These are phyloP conservation scores for Elsinoe necatrix DNA, from an alignment of 2,329 filamentous ascomycete genomes.

Conservation along the genomic window DNA sequence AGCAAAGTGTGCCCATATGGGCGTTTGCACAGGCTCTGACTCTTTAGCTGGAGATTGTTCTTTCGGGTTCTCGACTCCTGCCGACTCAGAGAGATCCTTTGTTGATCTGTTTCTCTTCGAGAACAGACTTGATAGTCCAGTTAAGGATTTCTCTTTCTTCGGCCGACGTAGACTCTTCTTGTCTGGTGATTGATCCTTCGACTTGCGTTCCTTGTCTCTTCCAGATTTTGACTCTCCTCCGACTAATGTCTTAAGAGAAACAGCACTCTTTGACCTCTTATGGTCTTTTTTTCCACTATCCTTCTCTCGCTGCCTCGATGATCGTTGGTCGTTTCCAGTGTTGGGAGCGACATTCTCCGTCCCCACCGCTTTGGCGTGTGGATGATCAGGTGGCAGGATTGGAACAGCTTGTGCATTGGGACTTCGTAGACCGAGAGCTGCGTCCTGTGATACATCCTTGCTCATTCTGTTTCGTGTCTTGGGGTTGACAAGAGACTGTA, in stretches of 20 bases:
- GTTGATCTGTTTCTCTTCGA: slow-evolving; percentile 61
- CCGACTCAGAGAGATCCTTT: slow-evolving; percentile 50
- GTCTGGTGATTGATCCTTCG: slow-evolving; percentile 22
- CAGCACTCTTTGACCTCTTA: slow-evolving; percentile 47
- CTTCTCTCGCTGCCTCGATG: slow-evolving; percentile 14
- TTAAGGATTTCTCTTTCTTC: slow-evolving; percentile 72
- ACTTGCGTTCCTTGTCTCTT: slow-evolving; percentile 20
- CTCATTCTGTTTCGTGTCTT: slow-evolving; percentile 28
- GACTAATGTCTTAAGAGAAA: slow-evolving; percentile 45
- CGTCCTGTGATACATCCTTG: slow-evolving; percentile 35
- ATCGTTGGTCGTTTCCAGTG: slow-evolving; percentile 25
- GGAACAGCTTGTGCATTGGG: slow-evolving; percentile 28
- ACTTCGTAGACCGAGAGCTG: slow-evolving; percentile 36
- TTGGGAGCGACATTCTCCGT: slow-evolving; percentile 6
- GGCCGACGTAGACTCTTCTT: slow-evolving; percentile 30
- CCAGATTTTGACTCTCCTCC: slow-evolving; percentile 32
- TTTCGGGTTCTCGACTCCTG: slow-evolving; percentile 68
- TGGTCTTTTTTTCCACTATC: slow-evolving; percentile 25
- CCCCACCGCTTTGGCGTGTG: slow-evolving; percentile 29
- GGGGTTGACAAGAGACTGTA: slow-evolving; percentile 47
- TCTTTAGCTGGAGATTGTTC: slow-evolving; percentile 42
- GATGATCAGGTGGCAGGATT: slow-evolving; percentile 44
- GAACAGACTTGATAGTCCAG: slow-evolving; percentile 70
- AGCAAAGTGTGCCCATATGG: slow-evolving; percentile 73
- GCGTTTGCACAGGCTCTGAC: slow-evolving; percentile 46